A percentile compares a stretch with the other conserved stretches of the same genome.
These are phyloP conservation scores for Senna siamea DNA, from an alignment of 306 rosid species.

Conservation along the genomic window DNA sequence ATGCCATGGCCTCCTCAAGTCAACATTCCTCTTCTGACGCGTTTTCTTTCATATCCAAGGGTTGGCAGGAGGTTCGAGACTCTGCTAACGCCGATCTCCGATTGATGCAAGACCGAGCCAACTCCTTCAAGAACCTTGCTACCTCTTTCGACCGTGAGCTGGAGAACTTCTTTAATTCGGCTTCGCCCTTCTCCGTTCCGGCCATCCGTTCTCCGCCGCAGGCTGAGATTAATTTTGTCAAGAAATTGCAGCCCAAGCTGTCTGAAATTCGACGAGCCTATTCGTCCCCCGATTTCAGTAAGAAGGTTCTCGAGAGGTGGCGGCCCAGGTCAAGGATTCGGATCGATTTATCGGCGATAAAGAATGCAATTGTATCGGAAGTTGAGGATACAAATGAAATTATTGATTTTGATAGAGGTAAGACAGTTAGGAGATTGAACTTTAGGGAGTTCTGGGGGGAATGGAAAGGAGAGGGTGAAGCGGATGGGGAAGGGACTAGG, in stretches of 20 bases:
- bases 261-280: constrained; percentile 78
- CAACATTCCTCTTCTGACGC: constrained; percentile 67
- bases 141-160: constrained; percentile 91
- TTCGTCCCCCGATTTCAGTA: constrained; percentile 90
- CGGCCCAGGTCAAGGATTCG: constrained; percentile 75
- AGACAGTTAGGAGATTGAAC: constrained; percentile 53
- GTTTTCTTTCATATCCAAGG: constrained; percentile 84
- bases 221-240: constrained; percentile 89
- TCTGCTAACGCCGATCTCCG: constrained; percentile 97
- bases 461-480: constrained; percentile 64
- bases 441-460: constrained; percentile 85
- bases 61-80: constrained; percentile 92
- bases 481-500: constrained; percentile 47
- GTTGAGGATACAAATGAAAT: constrained; percentile 50
- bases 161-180: constrained; percentile 76
- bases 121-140: constrained; percentile 84
- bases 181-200: constrained; percentile 64
- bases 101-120: constrained; percentile 85
- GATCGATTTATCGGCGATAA: constrained; percentile 84
- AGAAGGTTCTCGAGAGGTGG: constrained; percentile 94
- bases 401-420: constrained; percentile 55
- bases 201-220: constrained; percentile 67
- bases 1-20: constrained; percentile 57
- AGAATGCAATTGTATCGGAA: constrained; percentile 79
- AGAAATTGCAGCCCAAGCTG: constrained; percentile 81